Percentiles rank a stretch among this genome's conserved stretches.
Conservation (phyloP, 805 yeast species). For the Wickerhamiella hasegawae region DNA sequence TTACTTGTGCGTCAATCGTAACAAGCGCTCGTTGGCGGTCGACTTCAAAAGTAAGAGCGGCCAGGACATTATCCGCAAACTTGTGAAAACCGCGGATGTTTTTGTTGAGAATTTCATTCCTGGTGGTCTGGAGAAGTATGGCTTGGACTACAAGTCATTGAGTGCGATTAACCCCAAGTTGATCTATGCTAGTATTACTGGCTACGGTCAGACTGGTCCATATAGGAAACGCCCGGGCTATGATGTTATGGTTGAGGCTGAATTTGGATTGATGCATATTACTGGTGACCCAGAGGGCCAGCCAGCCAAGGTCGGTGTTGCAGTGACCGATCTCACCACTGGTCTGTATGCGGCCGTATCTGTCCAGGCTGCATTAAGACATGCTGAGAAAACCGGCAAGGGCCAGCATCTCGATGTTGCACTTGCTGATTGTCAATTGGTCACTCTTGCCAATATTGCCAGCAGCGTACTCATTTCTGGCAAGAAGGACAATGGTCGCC, state of each 20-base stretch:
- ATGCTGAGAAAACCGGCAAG: slow-evolving; percentile 19
- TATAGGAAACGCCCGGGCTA: slow-evolving; percentile 26
- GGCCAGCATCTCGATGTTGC: slow-evolving; percentile 27
- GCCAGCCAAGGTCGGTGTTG: slow-evolving; percentile 29
- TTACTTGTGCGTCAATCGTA: slow-evolving; percentile 24
- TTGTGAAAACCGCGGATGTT: slow-evolving; percentile 22
- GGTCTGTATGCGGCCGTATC: slow-evolving; percentile 26
- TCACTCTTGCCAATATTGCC: slow-evolving; percentile 27
- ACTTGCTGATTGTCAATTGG: slow-evolving; percentile 26
- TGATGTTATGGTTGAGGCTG: slow-evolving; percentile 31
- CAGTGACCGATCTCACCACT: slow-evolving; percentile 28
- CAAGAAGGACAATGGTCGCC: slow-evolving; percentile 25
- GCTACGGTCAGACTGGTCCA: slow-evolving; percentile 30
- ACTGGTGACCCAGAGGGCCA: slow-evolving; percentile 27
- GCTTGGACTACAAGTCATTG: slow-evolving; percentile 21
- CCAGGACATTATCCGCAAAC: slow-evolving; percentile 18
- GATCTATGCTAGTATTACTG: slow-evolving; percentile 26
- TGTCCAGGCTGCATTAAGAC: slow-evolving; percentile 24
- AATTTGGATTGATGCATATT: slow-evolving; percentile 29
- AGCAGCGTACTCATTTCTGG: slow-evolving; percentile 25
- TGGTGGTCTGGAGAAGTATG: slow-evolving; percentile 23
- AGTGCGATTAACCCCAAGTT: slow-evolving; percentile 16
- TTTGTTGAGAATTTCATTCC: slow-evolving; percentile 27
- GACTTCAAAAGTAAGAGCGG: slow-evolving; percentile 23
- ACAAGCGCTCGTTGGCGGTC: slow-evolving; percentile 24